Percentiles rank a stretch among this genome's conserved stretches.
Conservation (phyloP, 179 eudicot genomes). For the Patellifolia procumbens region DNA sequence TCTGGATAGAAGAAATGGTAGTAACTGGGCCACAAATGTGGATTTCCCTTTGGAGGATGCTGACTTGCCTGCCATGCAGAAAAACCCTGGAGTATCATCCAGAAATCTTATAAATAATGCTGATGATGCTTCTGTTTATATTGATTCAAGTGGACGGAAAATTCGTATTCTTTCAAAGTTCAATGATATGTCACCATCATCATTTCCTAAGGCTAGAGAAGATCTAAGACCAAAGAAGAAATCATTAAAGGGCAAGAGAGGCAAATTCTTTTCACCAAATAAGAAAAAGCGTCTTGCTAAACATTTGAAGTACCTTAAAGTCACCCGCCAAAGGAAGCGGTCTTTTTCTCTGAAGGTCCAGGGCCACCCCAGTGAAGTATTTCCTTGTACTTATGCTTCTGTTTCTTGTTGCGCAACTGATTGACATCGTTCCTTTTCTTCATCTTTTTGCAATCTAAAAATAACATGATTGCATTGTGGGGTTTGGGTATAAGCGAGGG, state of each 20-base stretch:
- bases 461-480: constrained; percentile 3
- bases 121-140: constrained; percentile 65
- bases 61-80: constrained; percentile 36
- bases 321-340: constrained; percentile 36
- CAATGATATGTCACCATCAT: constrained; percentile 29
- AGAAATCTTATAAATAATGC: constrained; percentile 35
- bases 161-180: constrained; percentile 70
- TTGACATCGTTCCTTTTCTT: not conserved
- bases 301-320: constrained; percentile 46
- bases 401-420: not conserved
- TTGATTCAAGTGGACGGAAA: constrained; percentile 78
- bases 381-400: constrained; percentile 16
- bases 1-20: constrained; percentile 88
- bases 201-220: constrained; percentile 31
- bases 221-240: constrained; percentile 33
- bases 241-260: constrained; percentile 42
- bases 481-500: not conserved
- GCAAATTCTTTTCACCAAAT: constrained; percentile 40
- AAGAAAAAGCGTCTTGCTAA: constrained; percentile 45
- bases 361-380: constrained; percentile 32
- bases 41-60: constrained; percentile 40
- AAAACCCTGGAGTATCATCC: constrained; percentile 30
- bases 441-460: not conserved
- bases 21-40: constrained; percentile 59
- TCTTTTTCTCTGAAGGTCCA: constrained; percentile 36